A percentile compares a stretch with the other conserved stretches of the same genome.
phyloP scores from a whole-genome alignment of 495 filamentous ascomycete species.

The Astrothelium macrocarpum region DNA sequence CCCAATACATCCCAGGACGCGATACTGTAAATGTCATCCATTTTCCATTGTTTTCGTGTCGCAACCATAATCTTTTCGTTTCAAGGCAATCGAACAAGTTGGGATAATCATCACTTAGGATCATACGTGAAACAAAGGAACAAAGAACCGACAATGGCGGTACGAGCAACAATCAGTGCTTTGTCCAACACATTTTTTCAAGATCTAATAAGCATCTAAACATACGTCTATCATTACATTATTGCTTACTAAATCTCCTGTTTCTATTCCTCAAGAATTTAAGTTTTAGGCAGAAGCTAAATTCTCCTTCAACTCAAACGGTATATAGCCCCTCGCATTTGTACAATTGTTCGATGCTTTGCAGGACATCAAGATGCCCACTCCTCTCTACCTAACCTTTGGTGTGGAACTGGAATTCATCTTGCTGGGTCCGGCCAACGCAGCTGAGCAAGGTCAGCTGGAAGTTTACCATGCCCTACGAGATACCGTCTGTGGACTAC shows the following conservation, averaged over 20 bases:
- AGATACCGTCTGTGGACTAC: neutral
- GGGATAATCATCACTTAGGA: too few species aligned
- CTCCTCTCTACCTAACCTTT: slow-evolving; percentile 16
- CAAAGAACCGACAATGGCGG: neutral
- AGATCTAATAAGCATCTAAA: too few species aligned
- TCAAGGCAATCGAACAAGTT: neutral
- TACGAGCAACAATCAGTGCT: neutral
- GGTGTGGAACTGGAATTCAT: slow-evolving; percentile 24
- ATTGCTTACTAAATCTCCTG: neutral
- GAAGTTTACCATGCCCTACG: neutral
- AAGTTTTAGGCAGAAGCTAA: too few species aligned
- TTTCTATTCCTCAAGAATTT: neutral
- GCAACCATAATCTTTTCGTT: too few species aligned
- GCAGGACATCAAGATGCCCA: neutral
- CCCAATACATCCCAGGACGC: too few species aligned
- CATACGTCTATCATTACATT: too few species aligned
- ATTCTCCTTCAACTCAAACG: neutral
- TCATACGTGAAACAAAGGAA: neutral
- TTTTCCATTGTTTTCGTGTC: too few species aligned
- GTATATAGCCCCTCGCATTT: neutral
- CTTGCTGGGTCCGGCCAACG: neutral
- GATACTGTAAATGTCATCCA: too few species aligned
- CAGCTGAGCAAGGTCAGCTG: neutral
- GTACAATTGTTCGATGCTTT: neutral
- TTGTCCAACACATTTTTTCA: neutral